phyloP scores from a whole-genome alignment of 805 yeast species.

The Monosporozyma servazzii region DNA sequence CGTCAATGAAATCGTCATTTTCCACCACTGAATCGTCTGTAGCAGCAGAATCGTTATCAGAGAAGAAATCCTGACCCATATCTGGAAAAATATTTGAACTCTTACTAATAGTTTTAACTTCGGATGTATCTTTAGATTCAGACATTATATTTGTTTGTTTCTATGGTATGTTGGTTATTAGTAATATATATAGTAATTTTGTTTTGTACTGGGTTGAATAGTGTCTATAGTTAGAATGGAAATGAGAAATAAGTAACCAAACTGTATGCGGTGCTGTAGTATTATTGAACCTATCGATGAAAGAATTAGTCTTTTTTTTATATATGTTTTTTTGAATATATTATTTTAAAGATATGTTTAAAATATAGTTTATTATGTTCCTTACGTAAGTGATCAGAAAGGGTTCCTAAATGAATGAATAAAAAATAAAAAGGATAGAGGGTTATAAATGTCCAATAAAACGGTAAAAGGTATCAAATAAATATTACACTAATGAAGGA shows the following conservation, averaged over 20 bases:
- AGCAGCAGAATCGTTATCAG: slow-evolving; percentile 26
- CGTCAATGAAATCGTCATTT: slow-evolving; percentile 18
- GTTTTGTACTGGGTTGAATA: neutral
- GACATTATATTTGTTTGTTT: neutral
- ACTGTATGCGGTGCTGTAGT: neutral
- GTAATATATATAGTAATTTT: neutral
- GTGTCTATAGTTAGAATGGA: neutral
- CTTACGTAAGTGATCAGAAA: neutral
- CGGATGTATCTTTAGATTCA: neutral
- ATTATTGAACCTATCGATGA: neutral
- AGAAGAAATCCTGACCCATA: slow-evolving; percentile 19
- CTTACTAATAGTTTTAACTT: slow-evolving; percentile 15
- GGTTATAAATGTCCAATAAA: neutral
- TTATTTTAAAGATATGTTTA: neutral
- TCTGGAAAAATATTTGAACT: slow-evolving; percentile 17
- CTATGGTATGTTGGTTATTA: neutral
- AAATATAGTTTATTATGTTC: no score
- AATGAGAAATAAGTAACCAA: no score
- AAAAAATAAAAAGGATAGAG: neutral
- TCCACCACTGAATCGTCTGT: slow-evolving; percentile 22
- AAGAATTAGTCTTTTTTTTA: neutral
- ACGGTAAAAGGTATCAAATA: neutral
- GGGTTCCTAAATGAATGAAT: neutral
- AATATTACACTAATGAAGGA: neutral
- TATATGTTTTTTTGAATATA: neutral